Percentiles rank a stretch among this genome's conserved stretches.
phyloP scores from a whole-genome alignment of 495 filamentous ascomycete genomes.

The Letharia lupina region DNA sequence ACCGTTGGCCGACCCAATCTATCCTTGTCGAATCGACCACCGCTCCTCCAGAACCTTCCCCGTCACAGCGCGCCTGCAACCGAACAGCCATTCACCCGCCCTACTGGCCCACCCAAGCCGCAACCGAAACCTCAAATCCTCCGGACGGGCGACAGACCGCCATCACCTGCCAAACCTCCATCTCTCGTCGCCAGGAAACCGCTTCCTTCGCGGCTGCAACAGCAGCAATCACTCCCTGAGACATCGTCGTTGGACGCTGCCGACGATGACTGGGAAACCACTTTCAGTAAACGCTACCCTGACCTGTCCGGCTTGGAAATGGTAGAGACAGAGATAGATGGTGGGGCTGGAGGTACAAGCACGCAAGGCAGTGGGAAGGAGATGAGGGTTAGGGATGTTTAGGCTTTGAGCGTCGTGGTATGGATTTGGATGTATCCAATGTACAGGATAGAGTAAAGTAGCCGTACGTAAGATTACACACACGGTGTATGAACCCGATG shows the following conservation, averaged over 20 bases:
- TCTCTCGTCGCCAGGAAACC: constrained; percentile 12
- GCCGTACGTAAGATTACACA: background rate
- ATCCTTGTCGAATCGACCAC: background rate
- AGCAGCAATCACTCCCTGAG: constrained; percentile 15
- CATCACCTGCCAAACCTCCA: constrained; percentile 21
- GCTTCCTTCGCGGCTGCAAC: constrained; percentile 7
- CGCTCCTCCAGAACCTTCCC: background rate
- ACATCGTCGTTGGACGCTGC: background rate
- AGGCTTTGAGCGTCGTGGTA: background rate
- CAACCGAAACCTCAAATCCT: constrained; percentile 26
- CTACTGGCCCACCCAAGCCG: constrained; percentile 24
- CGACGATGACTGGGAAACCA: constrained; percentile 56
- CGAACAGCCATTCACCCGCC: constrained; percentile 8
- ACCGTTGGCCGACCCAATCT: constrained; percentile 2
- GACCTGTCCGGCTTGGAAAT: constrained; percentile 74
- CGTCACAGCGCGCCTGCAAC: constrained; percentile 6
- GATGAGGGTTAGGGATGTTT: constrained; percentile 25
- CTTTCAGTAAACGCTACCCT: constrained; percentile 77
- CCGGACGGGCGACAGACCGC: constrained; percentile 21
- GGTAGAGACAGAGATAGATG: constrained; percentile 62
- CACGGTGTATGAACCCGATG: background rate
- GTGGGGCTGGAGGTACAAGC: constrained; percentile 1
- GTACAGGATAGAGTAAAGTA: background rate
- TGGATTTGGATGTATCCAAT: background rate
- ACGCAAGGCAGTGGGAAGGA: constrained; percentile 5